These are phyloP conservation scores for Pseudogymnoascus sp. DNA, from an alignment of 2,329 filamentous ascomycete genomes.

Conservation along the genomic window DNA sequence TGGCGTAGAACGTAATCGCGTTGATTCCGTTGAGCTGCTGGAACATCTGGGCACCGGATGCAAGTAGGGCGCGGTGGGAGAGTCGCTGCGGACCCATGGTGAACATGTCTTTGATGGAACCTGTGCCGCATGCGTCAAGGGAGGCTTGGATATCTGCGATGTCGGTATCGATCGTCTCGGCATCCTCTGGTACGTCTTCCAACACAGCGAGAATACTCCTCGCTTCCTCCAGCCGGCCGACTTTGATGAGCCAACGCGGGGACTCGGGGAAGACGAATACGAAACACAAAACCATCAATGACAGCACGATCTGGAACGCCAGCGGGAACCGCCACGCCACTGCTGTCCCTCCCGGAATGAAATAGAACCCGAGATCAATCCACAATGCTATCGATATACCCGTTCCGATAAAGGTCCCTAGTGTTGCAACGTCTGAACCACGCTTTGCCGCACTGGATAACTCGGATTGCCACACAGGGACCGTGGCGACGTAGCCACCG, in stretches of 20 bases:
- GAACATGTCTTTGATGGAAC: constrained; percentile 32
- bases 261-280: constrained; percentile 32
- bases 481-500: constrained; percentile 33
- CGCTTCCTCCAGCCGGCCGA: constrained; percentile 29
- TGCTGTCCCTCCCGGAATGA: constrained; percentile 22
- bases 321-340: constrained; percentile 31
- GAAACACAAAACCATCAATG: constrained; percentile 26
- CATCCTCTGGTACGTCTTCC: constrained; percentile 31
- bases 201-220: constrained; percentile 30
- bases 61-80: constrained; percentile 41
- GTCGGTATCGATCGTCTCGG: constrained; percentile 8
- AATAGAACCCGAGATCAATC: constrained; percentile 39
- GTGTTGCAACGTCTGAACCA: constrained; percentile 34
- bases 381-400: constrained; percentile 35
- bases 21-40: constrained; percentile 39
- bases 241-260: constrained; percentile 32
- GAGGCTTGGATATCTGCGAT: constrained; percentile 37
- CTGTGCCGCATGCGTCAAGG: constrained; percentile 50
- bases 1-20: constrained; percentile 35
- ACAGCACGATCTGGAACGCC: constrained; percentile 29
- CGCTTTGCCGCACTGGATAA: constrained; percentile 34
- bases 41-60: constrained; percentile 38
- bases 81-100: constrained; percentile 41
- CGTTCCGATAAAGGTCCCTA: constrained; percentile 30
- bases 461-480: constrained; percentile 36